Conservation (phyloP, 306 rosid genomes). For the Lablab purpureus region DNA sequence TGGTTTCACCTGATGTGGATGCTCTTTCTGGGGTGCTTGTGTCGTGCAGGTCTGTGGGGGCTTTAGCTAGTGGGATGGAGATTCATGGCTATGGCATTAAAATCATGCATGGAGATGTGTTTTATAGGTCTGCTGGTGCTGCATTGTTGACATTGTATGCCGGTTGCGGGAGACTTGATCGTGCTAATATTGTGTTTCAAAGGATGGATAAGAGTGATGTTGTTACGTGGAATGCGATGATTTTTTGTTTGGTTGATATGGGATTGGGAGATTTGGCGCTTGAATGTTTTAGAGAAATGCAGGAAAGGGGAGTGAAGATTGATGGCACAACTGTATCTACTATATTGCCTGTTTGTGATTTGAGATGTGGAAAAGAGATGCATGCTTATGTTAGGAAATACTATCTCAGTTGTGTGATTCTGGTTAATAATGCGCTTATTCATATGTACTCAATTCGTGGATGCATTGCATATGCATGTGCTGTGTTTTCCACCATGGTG, state of each 20-base stretch:
- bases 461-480: constrained; percentile 51
- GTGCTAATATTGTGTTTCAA: constrained; percentile 46
- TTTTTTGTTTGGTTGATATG: constrained; percentile 48
- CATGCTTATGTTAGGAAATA: constrained; percentile 49
- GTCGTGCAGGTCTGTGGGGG: constrained; percentile 51
- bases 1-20: constrained; percentile 54
- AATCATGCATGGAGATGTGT: constrained; percentile 35
- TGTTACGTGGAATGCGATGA: constrained; percentile 68
- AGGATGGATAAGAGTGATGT: constrained; percentile 56
- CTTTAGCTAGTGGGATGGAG: constrained; percentile 53
- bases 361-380: constrained; percentile 56
- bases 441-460: constrained; percentile 58
- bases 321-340: constrained; percentile 56
- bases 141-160: constrained; percentile 61
- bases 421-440: constrained; percentile 56
- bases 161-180: constrained; percentile 36
- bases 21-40: constrained; percentile 58
- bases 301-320: constrained; percentile 39
- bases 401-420: constrained; percentile 27
- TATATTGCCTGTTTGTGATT: constrained; percentile 55
- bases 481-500: constrained; percentile 55
- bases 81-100: constrained; percentile 59
- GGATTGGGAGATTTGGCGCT: constrained; percentile 52
- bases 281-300: constrained; percentile 55
- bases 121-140: constrained; percentile 61